phyloP scores from a whole-genome alignment of 1,139 yeast genomes.

The Pichia sp. region DNA sequence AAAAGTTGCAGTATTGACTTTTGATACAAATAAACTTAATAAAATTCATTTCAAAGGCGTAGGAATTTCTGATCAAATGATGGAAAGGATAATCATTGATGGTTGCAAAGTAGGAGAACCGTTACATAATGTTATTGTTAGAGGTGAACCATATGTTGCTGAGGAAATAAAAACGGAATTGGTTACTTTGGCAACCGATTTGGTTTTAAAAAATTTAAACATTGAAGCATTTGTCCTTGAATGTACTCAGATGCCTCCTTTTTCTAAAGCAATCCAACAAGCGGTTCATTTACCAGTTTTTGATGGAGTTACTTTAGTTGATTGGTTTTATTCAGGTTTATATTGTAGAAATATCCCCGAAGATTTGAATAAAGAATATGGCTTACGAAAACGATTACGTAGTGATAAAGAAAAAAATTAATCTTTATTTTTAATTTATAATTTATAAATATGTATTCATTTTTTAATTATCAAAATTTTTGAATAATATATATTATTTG shows the following conservation, averaged over 20 bases:
- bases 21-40: slow-evolving; percentile 26
- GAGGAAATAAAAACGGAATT: slow-evolving; percentile 27
- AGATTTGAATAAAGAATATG: slow-evolving; percentile 21
- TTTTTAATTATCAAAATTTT: too few species aligned
- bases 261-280: slow-evolving; percentile 20
- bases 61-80: slow-evolving; percentile 21
- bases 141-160: slow-evolving; percentile 25
- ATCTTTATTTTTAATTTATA: too few species aligned
- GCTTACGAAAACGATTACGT: slow-evolving; percentile 21
- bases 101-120: slow-evolving; percentile 25
- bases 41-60: slow-evolving; percentile 29
- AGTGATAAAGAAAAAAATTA: slow-evolving; percentile 19
- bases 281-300: slow-evolving; percentile 12
- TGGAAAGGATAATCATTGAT: slow-evolving; percentile 20
- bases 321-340: slow-evolving; percentile 28
- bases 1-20: slow-evolving; percentile 30
- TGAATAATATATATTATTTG: background rate
- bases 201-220: slow-evolving; percentile 6
- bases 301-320: slow-evolving; percentile 23
- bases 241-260: slow-evolving; percentile 19
- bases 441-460: too few species aligned
- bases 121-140: slow-evolving; percentile 22
- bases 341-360: slow-evolving; percentile 16
- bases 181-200: slow-evolving; percentile 20
- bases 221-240: slow-evolving; percentile 17